Base-by-base conservation (phyloP, 106 monocot genomes). In the Narthecium ossifragum region DNA sequence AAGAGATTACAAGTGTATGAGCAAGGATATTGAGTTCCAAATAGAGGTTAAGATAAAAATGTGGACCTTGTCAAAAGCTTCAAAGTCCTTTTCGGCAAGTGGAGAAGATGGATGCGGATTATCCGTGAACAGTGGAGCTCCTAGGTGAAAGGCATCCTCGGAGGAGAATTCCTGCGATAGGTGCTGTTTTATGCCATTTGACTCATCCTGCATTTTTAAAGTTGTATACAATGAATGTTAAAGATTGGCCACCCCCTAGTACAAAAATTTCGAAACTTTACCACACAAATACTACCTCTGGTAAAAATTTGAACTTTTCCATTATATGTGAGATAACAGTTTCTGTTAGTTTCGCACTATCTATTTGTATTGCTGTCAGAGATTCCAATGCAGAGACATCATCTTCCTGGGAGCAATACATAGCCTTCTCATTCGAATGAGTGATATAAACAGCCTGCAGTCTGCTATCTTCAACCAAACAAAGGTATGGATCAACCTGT, bases 401-500 rank as follows among this genome's bases (percentile, higher is more conserved):
- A 74, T 90, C 90, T 68, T 96, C 96, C 51, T 83, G 65, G 38
- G 80, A 90, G 34, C 90, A 82, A 75, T 86, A 86, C 50, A 26
- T 51, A 47, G 46, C 46, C 27, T 55, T 46, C 11, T 66, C 38
- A 63, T 22, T 38, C 37, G 67, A 70, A 58, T 63, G 23, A 58
- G 46, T 31, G 39, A 51, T 52, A 70, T 30, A 63, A 53, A 40
- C 31, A 50, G 66, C 64, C 51, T 66, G 55, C 23, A 88, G 43
- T 34, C 49, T 66, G 41, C 69, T 59, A 49, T 89, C 89, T 48
- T 96, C 75, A 30, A 66, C 62, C 22, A 89, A 43, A 53, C 40
- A 53, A 63, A 86, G 76, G 61, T 84, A 62, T 49, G 85, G 84
- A 72, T 90, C 78, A 66, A 63, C 84, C 96, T 94, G 83, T 46